Percentiles rank a stretch among this genome's conserved stretches.
Conservation (phyloP, 768 basidiomycete species). For the Clathrus columnatus region DNA sequence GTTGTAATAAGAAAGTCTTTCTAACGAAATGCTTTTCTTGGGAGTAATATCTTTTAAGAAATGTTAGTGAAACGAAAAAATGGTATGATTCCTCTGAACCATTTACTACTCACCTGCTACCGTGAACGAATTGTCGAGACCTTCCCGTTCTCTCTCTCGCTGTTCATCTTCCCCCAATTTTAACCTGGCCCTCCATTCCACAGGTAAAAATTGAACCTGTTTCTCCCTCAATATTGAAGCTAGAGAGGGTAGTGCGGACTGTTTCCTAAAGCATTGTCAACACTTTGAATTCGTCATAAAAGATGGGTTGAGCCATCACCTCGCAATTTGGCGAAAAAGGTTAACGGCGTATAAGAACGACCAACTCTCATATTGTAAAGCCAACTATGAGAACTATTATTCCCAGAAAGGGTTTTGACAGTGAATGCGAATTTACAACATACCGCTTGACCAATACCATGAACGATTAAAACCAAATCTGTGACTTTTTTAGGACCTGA, state of each 20-base stretch:
- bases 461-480: conserved; percentile 35
- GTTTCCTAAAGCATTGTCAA: conserved; percentile 20
- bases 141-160: conserved; percentile 29
- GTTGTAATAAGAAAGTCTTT: background rate
- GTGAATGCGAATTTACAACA: background rate
- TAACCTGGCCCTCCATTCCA: conserved; percentile 33
- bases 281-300: background rate
- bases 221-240: conserved; percentile 31
- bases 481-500: conserved; percentile 23
- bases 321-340: conserved; percentile 28
- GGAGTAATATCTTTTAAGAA: conserved; percentile 28
- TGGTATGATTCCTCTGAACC: background rate
- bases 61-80: background rate
- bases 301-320: too few relatives aligned
- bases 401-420: background rate
- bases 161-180: conserved; percentile 26
- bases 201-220: conserved; percentile 33
- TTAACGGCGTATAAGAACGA: conserved; percentile 36
- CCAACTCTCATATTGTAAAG: conserved; percentile 31
- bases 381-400: conserved; percentile 16
- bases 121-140: conserved; percentile 33
- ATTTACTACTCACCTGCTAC: conserved; percentile 19
- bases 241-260: conserved; percentile 29
- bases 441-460: conserved; percentile 32
- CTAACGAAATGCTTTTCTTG: conserved; percentile 32